A percentile compares a stretch with the other conserved stretches of the same genome.
Conservation (phyloP, 2,329 filamentous ascomycete genomes). For the Cercospora sp. region DNA sequence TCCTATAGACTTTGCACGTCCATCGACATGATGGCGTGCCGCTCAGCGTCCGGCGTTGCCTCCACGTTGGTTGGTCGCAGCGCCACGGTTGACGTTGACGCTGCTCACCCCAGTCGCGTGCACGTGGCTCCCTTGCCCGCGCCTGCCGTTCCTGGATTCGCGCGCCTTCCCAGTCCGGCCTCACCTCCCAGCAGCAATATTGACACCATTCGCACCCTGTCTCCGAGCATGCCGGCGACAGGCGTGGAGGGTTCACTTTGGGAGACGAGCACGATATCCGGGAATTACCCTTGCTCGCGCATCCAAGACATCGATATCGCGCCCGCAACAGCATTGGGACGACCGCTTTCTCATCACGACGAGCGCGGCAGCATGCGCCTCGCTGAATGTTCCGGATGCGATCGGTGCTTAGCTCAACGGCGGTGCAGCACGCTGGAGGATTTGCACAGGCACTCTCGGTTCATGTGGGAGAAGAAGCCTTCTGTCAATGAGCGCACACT, state of each 20-base stretch:
- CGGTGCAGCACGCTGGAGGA: constrained; percentile 9
- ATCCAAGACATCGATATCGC: background rate
- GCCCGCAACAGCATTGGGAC: background rate
- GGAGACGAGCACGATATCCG: constrained; percentile 14
- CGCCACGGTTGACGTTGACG: background rate
- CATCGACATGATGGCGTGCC: background rate
- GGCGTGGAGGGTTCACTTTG: constrained; percentile 10
- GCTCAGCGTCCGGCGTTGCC: background rate
- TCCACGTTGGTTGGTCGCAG: background rate
- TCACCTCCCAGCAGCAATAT: background rate
- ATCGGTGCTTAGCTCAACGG: constrained; percentile 11
- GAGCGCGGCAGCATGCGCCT: background rate
- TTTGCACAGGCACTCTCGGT: constrained; percentile 9
- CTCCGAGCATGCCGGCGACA: constrained; percentile 14
- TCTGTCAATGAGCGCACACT: constrained; percentile 1
- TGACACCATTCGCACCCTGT: constrained; percentile 10
- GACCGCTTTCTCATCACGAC: background rate
- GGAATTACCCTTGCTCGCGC: constrained; percentile 13
- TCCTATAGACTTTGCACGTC: background rate
- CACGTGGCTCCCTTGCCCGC: constrained; percentile 13
- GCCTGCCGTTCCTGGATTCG: background rate
- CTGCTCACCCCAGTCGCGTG: background rate
- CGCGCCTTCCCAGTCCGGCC: background rate
- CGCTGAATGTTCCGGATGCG: constrained; percentile 8
- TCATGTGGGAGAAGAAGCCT: background rate